Evolutionary conservation across 2,329 filamentous ascomycete species (phyloP), one percentile per base, ranked within the genome.

Genomic region (Microcyclospora tardicrescens): DNA sequence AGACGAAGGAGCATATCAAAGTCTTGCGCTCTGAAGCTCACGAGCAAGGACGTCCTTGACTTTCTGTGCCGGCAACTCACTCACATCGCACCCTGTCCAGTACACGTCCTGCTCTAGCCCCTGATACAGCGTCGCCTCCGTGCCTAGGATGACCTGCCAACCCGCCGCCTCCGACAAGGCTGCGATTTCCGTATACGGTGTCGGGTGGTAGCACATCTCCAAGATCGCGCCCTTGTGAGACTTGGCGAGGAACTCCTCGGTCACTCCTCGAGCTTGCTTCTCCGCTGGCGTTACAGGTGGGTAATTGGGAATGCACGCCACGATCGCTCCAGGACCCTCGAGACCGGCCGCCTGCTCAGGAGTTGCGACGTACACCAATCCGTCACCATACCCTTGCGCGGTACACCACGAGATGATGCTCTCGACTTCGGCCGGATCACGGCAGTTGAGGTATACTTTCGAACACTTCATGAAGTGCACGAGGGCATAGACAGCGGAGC

Each of bases 171-270:
- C 68, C 0, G 78, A 74, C 32, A 85, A 51, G 33, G 67, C 69
- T 1, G 73, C 75, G 35, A 85, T 72, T 47, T 72, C 67, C 0
- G 83, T 87, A 57, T 73, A 78, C 0, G 80, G 78, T 2, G 68
- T 59, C 0, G 83, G 83, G 55, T 86, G 83, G 57, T 87, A 87
- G 65, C 81, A 86, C 82, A 89, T 87, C 59, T 87, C 82, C 43
- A 87, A 58, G 40, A 87, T 73, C 6, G 75, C 75, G 6, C 80
- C 81, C 59, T 80, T 79, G 43, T 71, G 61, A 24, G 65, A 54
- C 38, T 66, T 67, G 16, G 47, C 47, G 28, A 73, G 43, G 37
- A 73, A 70, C 2, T 63, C 57, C 50, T 75, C 67, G 0, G 71
- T 58, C 0, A 84, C 67, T 1, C 60, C 57, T 1, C 82, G 65